phyloP scores from a whole-genome alignment of 805 yeast genomes.

The Ascoidea tarda region DNA sequence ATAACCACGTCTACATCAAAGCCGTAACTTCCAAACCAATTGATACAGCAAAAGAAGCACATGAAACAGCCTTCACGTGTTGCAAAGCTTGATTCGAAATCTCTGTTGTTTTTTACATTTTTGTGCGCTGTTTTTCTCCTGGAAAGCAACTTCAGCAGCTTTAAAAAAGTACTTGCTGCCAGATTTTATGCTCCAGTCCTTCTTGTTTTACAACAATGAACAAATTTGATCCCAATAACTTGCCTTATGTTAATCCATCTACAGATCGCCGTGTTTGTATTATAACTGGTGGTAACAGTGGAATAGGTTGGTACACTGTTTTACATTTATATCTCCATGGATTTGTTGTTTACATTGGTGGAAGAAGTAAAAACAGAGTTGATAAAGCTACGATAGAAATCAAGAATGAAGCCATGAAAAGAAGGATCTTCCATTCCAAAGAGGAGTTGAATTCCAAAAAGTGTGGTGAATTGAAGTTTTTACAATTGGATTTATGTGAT shows the following conservation, averaged over 20 bases:
- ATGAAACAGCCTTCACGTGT: too few species aligned
- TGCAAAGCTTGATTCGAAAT: too few species aligned
- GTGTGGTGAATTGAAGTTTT: slow-evolving; percentile 36
- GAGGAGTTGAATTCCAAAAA: slow-evolving; percentile 12
- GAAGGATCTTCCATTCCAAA: slow-evolving; percentile 11
- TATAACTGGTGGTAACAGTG: slow-evolving; percentile 73
- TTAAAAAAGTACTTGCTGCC: too few species aligned
- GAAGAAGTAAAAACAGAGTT: slow-evolving; percentile 45
- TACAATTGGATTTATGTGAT: slow-evolving; percentile 42
- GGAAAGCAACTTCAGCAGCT: too few species aligned
- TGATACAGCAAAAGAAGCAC: too few species aligned
- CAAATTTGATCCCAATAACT: slow-evolving; percentile 27
- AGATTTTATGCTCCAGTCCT: too few species aligned
- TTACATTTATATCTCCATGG: slow-evolving; percentile 73
- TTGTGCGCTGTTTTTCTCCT: too few species aligned
- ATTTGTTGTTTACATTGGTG: slow-evolving; percentile 58
- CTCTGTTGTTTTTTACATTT: too few species aligned
- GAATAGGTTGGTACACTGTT: slow-evolving; percentile 67
- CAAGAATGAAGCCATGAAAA: slow-evolving; percentile 32
- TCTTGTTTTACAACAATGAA: slow-evolving; percentile 2
- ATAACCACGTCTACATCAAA: too few species aligned
- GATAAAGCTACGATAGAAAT: slow-evolving; percentile 42
- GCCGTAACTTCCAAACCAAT: too few species aligned
- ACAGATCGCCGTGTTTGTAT: slow-evolving; percentile 47
- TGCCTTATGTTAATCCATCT: slow-evolving; percentile 47